Conservation (phyloP, 2,329 filamentous ascomycete species). For the Colletotrichum abscissum region DNA sequence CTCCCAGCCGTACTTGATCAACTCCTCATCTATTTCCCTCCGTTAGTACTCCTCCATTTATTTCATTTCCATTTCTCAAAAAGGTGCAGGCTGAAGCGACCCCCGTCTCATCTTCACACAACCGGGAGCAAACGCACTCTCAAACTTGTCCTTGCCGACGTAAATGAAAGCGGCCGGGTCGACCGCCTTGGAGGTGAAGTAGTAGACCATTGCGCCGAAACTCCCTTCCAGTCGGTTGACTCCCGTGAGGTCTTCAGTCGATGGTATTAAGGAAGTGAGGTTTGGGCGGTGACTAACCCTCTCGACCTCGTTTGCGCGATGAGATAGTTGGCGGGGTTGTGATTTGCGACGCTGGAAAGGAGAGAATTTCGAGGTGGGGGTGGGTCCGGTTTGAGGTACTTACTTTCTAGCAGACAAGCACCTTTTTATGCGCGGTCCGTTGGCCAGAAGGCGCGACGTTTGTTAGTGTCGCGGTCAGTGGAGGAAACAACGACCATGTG, state of each 20-base stretch:
- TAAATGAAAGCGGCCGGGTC: conserved; percentile 89
- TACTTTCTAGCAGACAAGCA: not conserved
- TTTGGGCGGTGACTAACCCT: no score
- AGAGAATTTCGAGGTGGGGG: conserved; percentile 36
- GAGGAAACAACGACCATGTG: not conserved
- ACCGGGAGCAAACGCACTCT: conserved; percentile 75
- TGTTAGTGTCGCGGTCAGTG: not conserved
- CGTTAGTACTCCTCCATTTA: not conserved
- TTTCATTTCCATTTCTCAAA: not conserved
- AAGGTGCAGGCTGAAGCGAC: not conserved
- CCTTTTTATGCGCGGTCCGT: accelerated
- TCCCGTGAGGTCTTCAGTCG: not conserved
- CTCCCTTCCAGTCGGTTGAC: no score
- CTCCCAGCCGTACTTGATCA: conserved; percentile 94
- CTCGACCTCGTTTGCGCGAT: not conserved
- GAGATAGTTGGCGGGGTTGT: not conserved
- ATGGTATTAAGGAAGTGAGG: no score
- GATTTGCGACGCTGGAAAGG: conserved; percentile 6
- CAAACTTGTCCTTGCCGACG: conserved; percentile 98
- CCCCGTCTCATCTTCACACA: conserved; percentile 20
- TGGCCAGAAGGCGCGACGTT: accelerated
- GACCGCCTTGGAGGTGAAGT: conserved; percentile 89
- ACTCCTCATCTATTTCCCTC: conserved; percentile 80
- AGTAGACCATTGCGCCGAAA: conserved; percentile 81
- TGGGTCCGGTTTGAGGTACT: not conserved